Evolutionary conservation across 768 basidiomycete genomes (phyloP).

Genomic region (Termitomyces titanicus): DNA sequence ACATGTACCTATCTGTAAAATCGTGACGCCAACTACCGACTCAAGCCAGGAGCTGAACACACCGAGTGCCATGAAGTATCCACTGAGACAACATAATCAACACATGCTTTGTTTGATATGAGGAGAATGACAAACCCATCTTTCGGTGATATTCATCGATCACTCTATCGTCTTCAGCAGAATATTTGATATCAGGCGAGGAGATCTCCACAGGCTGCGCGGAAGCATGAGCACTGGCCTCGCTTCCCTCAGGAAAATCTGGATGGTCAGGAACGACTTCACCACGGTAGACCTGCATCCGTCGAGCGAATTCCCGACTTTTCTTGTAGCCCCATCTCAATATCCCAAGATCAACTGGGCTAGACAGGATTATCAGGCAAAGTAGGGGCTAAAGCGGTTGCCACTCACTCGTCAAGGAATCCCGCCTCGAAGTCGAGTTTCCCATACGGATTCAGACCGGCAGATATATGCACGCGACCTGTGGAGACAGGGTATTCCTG

Average conservation of each 20-base stretch:
- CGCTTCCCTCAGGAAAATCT: conserved; percentile 28
- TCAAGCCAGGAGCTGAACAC: conserved; percentile 1
- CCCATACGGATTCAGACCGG: conserved; percentile 36
- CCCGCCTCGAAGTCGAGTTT: conserved; percentile 41
- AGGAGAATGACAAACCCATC: conserved; percentile 15
- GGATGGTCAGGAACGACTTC: conserved; percentile 33
- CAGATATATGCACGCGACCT: conserved; percentile 47
- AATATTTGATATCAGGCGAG: conserved; percentile 36
- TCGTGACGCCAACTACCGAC: background rate
- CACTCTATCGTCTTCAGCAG: conserved; percentile 34
- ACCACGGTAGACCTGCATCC: conserved; percentile 44
- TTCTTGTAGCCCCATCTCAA: conserved; percentile 55
- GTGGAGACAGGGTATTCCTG: conserved; percentile 45
- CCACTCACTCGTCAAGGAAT: conserved; percentile 39
- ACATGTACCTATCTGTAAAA: conserved; percentile 56
- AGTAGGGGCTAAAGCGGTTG: too few species aligned
- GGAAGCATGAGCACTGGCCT: conserved; percentile 19
- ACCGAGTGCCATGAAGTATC: conserved; percentile 45
- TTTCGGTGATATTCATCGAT: conserved; percentile 36
- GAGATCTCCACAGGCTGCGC: conserved; percentile 28
- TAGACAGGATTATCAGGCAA: conserved; percentile 12
- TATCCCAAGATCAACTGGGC: conserved; percentile 39
- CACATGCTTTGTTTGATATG: background rate
- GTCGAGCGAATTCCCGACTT: conserved; percentile 48
- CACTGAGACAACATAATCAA: conserved; percentile 19